Evolutionary conservation across 148 eudicot genomes (phyloP).

Genomic region (Rhododendron ferrugineum): DNA sequence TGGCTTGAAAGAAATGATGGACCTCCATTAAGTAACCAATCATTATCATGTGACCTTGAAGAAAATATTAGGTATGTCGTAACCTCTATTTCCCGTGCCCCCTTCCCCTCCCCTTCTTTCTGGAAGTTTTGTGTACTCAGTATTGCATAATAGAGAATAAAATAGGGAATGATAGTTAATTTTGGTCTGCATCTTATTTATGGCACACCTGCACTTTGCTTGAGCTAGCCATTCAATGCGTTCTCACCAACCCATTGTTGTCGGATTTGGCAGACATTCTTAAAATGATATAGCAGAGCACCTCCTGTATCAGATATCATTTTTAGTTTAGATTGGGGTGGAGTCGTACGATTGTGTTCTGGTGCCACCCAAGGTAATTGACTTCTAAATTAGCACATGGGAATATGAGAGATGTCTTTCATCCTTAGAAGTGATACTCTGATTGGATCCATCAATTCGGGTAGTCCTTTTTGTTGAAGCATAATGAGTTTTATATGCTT

Average conservation of each 20-base stretch:
- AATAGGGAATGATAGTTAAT: not conserved
- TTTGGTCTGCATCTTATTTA: not conserved
- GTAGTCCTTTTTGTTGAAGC: not conserved
- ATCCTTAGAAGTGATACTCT: not conserved
- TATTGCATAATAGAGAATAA: not conserved
- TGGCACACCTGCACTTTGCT: not conserved
- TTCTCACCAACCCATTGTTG: not conserved
- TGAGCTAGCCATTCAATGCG: not conserved
- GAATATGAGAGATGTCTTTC: not conserved
- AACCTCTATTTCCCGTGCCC: not conserved
- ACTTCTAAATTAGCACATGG: not conserved
- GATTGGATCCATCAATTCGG: not conserved
- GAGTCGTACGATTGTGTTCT: not conserved
- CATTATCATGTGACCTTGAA: conserved; percentile 13
- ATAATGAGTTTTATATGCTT: not conserved
- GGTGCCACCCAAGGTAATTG: not conserved
- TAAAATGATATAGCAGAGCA: not conserved
- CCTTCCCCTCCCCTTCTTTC: not conserved
- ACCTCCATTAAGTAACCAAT: not conserved
- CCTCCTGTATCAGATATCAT: not conserved
- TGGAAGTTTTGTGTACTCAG: not conserved
- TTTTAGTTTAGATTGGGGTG: not conserved
- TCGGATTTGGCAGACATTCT: not conserved
- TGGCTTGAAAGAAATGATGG: conserved; percentile 2
- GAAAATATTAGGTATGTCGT: conserved; percentile 24